Conservation (phyloP, 1,284 basidiomycete species). For the Chondrostereum purpureum region DNA sequence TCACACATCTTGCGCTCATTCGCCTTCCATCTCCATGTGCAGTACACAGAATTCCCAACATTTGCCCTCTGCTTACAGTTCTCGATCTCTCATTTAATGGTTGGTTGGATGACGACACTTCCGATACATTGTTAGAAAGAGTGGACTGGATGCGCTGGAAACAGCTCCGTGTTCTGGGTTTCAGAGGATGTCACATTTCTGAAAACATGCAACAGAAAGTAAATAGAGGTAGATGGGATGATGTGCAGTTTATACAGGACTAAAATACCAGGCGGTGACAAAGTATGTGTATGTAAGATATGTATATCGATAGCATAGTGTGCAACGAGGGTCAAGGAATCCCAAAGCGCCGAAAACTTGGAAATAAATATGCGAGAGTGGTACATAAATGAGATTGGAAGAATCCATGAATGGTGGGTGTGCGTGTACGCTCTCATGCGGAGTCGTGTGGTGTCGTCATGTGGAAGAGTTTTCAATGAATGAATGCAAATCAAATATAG, state of each 20-base stretch:
- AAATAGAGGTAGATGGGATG: slow-evolving; percentile 58
- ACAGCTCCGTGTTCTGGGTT: slow-evolving; percentile 43
- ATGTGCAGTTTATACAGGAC: slow-evolving; percentile 42
- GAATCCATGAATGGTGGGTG: no score
- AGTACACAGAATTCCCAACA: slow-evolving; percentile 46
- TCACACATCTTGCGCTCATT: slow-evolving; percentile 40
- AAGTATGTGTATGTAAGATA: not conserved
- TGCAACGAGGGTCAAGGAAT: no score
- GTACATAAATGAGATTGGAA: not conserved
- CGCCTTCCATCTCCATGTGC: slow-evolving; percentile 33
- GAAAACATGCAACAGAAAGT: slow-evolving; percentile 33
- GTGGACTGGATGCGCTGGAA: slow-evolving; percentile 52
- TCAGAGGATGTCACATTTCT: slow-evolving; percentile 44
- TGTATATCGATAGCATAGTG: not conserved
- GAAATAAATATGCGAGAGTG: no score
- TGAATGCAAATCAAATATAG: not conserved
- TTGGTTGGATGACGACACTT: slow-evolving; percentile 42
- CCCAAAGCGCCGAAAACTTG: no score
- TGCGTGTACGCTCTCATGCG: no score
- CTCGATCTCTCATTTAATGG: slow-evolving; percentile 63
- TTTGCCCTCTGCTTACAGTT: slow-evolving; percentile 56
- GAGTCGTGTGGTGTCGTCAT: no score
- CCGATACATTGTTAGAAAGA: slow-evolving; percentile 34
- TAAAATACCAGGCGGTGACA: not conserved
- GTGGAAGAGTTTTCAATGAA: no score